A percentile compares a stretch with the other conserved stretches of the same genome.
Conservation (phyloP, 148 eudicot genomes). For the Agrostemma githago region DNA sequence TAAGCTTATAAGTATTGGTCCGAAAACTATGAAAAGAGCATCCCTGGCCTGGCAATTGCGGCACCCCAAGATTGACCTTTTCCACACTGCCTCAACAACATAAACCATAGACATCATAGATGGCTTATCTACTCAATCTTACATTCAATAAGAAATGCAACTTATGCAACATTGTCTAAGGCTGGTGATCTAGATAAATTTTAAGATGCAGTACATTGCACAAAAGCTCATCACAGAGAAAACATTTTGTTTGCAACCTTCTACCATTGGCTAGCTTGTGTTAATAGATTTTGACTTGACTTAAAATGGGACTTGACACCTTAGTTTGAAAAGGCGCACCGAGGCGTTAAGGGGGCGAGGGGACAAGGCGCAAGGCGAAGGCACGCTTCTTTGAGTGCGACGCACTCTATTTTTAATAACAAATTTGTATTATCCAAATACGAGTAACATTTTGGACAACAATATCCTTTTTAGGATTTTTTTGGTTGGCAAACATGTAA, state of each 20-base stretch:
- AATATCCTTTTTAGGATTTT: no score
- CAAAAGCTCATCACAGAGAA: neutral
- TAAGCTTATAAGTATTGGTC: conserved; percentile 90
- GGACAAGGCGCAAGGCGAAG: no score
- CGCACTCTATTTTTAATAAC: no score
- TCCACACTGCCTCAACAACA: conserved; percentile 55
- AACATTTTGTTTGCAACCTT: neutral
- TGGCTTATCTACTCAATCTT: neutral
- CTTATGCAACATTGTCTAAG: neutral
- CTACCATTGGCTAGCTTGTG: neutral
- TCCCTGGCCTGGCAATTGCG: conserved; percentile 97
- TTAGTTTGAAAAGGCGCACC: no score
- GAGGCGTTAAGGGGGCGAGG: no score
- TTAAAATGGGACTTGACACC: no score
- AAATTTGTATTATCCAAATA: no score
- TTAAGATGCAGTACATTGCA: neutral
- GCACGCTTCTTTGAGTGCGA: no score
- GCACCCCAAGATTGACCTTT: conserved; percentile 97
- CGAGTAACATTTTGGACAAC: no score
- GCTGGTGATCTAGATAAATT: neutral
- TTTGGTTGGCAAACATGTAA: no score
- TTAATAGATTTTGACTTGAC: no score
- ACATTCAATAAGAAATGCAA: neutral
- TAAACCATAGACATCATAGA: conserved; percentile 1
- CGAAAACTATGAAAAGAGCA: conserved; percentile 96